phyloP scores from a whole-genome alignment of 208 protist genomes.

The Endotrypanum monterogeii region DNA sequence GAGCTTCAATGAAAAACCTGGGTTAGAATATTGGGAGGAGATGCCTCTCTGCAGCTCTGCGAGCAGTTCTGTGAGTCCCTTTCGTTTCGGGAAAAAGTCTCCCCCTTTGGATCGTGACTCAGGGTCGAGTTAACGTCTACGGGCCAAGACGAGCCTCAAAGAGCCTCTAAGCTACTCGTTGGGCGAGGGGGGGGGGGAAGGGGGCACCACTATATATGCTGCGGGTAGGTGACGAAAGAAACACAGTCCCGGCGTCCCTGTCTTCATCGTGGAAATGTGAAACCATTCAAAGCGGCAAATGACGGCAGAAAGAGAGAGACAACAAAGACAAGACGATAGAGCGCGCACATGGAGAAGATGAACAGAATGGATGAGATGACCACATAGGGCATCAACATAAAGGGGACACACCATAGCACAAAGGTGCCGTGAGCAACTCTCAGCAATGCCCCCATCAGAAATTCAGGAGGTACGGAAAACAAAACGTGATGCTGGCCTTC shows the following conservation, averaged over 20 bases:
- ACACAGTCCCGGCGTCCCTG: neutral
- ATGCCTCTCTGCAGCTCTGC: neutral
- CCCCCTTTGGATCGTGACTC: neutral
- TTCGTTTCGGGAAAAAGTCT: neutral
- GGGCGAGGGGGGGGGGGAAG: neutral
- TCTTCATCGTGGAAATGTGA: neutral
- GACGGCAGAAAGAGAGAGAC: neutral
- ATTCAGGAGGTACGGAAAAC: neutral
- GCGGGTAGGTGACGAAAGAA: neutral
- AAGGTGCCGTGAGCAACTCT: neutral
- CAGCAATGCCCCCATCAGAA: neutral
- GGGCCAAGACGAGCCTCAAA: neutral
- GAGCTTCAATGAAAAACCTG: neutral
- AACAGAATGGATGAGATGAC: too few species aligned
- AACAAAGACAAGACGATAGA: neutral
- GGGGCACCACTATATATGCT: too few species aligned
- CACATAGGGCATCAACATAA: neutral
- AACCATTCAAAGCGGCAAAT: neutral
- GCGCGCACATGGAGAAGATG: neutral
- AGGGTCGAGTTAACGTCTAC: neutral
- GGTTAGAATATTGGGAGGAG: neutral
- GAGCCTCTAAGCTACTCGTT: neutral
- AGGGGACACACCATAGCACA: neutral
- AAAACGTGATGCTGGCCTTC: neutral
- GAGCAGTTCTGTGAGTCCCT: too few species aligned